Conservation (phyloP, 208 protist genomes). For the Acanthamoeba culbertsoni region DNA sequence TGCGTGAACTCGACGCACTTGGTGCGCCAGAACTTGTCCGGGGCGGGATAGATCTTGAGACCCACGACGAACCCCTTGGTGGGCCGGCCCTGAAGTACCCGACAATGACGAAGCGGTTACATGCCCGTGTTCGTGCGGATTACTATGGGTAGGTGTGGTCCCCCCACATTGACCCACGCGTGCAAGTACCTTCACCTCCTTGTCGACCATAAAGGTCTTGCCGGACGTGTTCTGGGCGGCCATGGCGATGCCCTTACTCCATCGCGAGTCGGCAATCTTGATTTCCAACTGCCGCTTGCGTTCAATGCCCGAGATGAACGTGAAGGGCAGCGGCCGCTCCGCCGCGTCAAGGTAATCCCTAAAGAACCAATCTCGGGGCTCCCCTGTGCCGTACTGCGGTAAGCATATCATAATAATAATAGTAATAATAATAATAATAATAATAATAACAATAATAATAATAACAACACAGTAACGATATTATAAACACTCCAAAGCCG, state of each 20-base stretch:
- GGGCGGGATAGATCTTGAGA: slow-evolving; percentile 11
- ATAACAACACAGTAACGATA: neutral
- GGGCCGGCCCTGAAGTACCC: neutral
- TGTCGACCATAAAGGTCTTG: neutral
- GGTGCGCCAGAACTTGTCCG: slow-evolving; percentile 59
- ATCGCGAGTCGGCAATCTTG: slow-evolving; percentile 38
- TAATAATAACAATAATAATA: too few relatives aligned
- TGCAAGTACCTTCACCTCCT: neutral
- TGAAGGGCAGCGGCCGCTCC: neutral
- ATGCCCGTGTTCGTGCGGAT: too few relatives aligned
- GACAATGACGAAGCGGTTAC: too few relatives aligned
- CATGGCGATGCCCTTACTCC: slow-evolving; percentile 47
- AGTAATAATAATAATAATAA: too few relatives aligned
- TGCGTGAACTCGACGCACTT: slow-evolving; percentile 51
- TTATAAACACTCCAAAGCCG: neutral
- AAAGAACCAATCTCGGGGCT: slow-evolving; percentile 55
- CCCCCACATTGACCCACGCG: too few relatives aligned
- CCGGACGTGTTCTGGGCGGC: neutral
- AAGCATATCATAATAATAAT: too few relatives aligned
- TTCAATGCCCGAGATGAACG: neutral
- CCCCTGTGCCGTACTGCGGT: too few relatives aligned
- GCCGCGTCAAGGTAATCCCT: neutral
- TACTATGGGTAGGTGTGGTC: too few relatives aligned
- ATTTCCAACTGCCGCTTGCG: slow-evolving; percentile 27
- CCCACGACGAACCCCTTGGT: slow-evolving; percentile 40